A percentile compares a stretch with the other conserved stretches of the same genome.
phyloP scores from a whole-genome alignment of 345 rosid species.

The Gossypium raimondii region DNA sequence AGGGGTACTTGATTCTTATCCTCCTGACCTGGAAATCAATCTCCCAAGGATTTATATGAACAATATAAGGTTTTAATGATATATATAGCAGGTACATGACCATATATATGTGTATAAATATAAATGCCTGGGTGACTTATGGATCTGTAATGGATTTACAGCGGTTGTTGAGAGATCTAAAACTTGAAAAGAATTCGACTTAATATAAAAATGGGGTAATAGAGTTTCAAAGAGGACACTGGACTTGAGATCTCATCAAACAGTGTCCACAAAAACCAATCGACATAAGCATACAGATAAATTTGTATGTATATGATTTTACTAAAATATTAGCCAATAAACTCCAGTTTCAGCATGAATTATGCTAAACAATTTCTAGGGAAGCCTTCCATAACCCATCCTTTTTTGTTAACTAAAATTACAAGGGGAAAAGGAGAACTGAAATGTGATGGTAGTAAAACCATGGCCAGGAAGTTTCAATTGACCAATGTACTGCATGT shows the following conservation, averaged over 20 bases:
- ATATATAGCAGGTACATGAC: neutral
- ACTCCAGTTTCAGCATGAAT: neutral
- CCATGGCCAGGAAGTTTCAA: neutral
- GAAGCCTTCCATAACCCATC: neutral
- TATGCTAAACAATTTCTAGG: neutral
- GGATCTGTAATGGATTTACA: neutral
- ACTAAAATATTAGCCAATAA: neutral
- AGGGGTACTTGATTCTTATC: neutral
- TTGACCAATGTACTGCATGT: neutral
- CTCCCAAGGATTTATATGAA: neutral
- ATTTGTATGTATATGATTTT: conserved; percentile 1
- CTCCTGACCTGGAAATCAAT: neutral
- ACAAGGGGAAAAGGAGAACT: neutral
- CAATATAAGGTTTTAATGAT: neutral
- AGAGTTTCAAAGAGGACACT: neutral
- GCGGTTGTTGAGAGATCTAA: neutral
- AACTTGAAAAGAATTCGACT: neutral
- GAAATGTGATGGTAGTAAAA: neutral
- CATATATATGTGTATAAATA: neutral
- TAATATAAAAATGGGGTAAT: neutral
- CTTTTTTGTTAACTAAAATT: neutral
- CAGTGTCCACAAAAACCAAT: neutral
- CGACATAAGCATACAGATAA: neutral
- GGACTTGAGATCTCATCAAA: neutral
- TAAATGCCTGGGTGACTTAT: neutral